Evolutionary conservation across 768 basidiomycete species (phyloP), one percentile per base, ranked within the genome.

Genomic region (Rhodocollybia butyracea): DNA sequence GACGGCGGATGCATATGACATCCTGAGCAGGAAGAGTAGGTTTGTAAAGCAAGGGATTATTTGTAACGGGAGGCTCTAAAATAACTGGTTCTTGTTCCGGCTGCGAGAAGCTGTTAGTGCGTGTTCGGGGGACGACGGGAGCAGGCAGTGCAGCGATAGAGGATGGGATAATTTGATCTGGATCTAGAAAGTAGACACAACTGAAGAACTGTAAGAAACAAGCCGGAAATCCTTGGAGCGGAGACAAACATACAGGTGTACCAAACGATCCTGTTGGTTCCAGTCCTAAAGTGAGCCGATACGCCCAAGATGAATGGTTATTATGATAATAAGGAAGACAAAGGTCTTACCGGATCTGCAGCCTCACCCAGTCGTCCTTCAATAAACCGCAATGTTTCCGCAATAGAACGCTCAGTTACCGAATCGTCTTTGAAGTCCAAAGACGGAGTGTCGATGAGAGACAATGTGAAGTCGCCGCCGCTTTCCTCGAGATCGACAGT

Each of bases 141-240:
- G 77, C 84, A 56, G 86, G 84, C 39, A 83, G 86, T 22, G 79
- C 80, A 59, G 86, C 76, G 41, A 84, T 82, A 54, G 82, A 77
- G 31, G 85, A 86, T 54, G 88, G 88, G 57, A 89, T 77, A 62
- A 92, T 89, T 68, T 77, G 67, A 75, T 89, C 88, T 53, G 91
- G 91, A 78, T 92, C 88, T 71, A 93, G 75, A 72, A 93, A 89
- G 73, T 93, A 93, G 57, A 93, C 84, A 64, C 90, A 92, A 57
- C 90, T 91, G 72, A 36, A 32, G 21, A 24, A 15, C 26, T 8
- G 19, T 42, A 2, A 52, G 19, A 19, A 42, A 45, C 21, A 45
- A 41, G 29, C 19, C n/a, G n/a, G n/a, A n/a, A 41, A 24, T 19
- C 6, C 36, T 27, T 12, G 40, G 13, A 15, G 42, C 30, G 4